Percentiles rank a stretch among this genome's conserved stretches.
These are phyloP conservation scores for Hypoxylon subgilvum DNA, from an alignment of 495 filamentous ascomycete genomes.

Conservation along the genomic window DNA sequence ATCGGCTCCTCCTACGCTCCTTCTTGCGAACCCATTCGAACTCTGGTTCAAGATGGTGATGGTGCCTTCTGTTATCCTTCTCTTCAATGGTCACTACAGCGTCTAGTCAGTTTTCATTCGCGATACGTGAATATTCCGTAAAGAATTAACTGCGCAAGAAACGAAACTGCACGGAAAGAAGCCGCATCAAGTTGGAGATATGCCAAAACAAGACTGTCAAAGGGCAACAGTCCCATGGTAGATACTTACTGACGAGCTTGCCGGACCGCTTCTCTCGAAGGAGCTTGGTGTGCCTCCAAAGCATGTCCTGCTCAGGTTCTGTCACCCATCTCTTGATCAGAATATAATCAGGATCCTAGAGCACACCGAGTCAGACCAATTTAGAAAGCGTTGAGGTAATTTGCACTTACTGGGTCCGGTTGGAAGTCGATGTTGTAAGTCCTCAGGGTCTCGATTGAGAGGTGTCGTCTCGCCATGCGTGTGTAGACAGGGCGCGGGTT, in stretches of 20 bases:
- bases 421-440: constrained; percentile 59
- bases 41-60: constrained; percentile 56
- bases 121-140: too few relatives aligned
- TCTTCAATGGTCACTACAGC: constrained; percentile 52
- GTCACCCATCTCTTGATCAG: constrained; percentile 78
- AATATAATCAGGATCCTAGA: constrained; percentile 70
- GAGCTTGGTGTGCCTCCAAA: constrained; percentile 73
- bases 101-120: too few relatives aligned
- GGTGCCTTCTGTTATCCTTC: constrained; percentile 60
- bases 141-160: too few relatives aligned
- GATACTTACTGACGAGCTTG: constrained; percentile 44
- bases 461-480: constrained; percentile 61
- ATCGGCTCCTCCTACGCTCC: constrained; percentile 54
- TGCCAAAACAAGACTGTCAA: too few relatives aligned
- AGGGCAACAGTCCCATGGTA: not conserved
- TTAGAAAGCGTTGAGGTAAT: not conserved
- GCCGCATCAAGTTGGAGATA: too few relatives aligned
- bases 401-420: constrained; percentile 53
- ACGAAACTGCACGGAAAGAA: too few relatives aligned
- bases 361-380: constrained; percentile 33
- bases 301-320: constrained; percentile 72
- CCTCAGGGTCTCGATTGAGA: constrained; percentile 62
- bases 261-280: constrained; percentile 58
- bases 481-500: constrained; percentile 58
- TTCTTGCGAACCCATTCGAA: constrained; percentile 70